These are phyloP conservation scores for Podaxis sp. DNA, from an alignment of 768 basidiomycete genomes.

Conservation along the genomic window DNA sequence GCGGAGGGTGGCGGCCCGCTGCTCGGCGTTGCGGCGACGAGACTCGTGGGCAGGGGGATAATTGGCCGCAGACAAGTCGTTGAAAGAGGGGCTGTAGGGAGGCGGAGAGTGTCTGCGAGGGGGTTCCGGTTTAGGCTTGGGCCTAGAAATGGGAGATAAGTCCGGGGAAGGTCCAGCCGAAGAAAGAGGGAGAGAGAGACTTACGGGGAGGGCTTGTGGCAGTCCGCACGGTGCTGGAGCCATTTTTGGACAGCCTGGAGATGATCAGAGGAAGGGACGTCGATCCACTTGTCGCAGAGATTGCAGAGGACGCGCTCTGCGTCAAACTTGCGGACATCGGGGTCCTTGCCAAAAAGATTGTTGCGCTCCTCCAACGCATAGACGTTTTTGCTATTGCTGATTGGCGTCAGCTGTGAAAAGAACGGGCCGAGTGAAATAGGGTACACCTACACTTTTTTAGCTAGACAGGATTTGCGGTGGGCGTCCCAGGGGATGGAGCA, in stretches of 20 bases:
- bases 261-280: constrained; percentile 58
- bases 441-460: constrained; percentile 68
- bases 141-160: too few relatives aligned
- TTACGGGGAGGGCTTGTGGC: constrained; percentile 36
- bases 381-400: constrained; percentile 47
- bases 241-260: constrained; percentile 61
- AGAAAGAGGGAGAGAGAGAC: not conserved
- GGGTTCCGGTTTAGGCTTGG: constrained; percentile 17
- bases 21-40: constrained; percentile 73
- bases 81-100: constrained; percentile 42
- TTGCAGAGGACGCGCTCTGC: constrained; percentile 69
- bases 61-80: constrained; percentile 56
- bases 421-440: constrained; percentile 16
- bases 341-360: constrained; percentile 58
- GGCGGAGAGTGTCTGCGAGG: constrained; percentile 16
- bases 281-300: constrained; percentile 68
- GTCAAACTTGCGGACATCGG: constrained; percentile 73
- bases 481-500: constrained; percentile 90
- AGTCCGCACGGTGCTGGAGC: constrained; percentile 58
- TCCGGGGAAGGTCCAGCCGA: too few relatives aligned
- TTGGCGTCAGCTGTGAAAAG: constrained; percentile 15
- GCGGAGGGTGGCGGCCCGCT: constrained; percentile 68
- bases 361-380: constrained; percentile 63
- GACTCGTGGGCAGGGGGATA: constrained; percentile 63
- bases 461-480: constrained; percentile 77